Evolutionary conservation across 1,139 yeast genomes (phyloP).

Genomic region (Saccharomycopsis crataegensis): DNA sequence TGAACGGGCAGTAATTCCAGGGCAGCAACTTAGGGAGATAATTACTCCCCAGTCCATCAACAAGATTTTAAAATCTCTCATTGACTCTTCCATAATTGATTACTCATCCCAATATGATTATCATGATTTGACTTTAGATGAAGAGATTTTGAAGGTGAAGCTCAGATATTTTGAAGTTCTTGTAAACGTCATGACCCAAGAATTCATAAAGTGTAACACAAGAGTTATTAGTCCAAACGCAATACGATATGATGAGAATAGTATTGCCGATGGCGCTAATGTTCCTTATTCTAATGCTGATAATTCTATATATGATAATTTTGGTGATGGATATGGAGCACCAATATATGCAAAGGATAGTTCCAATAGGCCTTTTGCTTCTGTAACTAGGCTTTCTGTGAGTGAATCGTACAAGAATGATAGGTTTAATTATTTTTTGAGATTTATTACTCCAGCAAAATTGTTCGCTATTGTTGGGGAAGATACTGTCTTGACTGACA

Average conservation of each 20-base stretch:
- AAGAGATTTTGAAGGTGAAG: neutral
- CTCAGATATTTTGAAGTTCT: conserved; percentile 1
- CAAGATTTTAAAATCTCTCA: too few relatives aligned
- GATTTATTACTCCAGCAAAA: neutral
- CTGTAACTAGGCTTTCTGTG: neutral
- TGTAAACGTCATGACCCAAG: neutral
- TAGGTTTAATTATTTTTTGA: neutral
- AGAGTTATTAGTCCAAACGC: neutral
- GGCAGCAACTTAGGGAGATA: too few relatives aligned
- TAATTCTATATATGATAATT: neutral
- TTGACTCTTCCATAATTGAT: too few relatives aligned
- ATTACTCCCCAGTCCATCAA: too few relatives aligned
- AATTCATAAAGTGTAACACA: conserved; percentile 1
- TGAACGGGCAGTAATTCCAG: too few relatives aligned
- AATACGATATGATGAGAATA: too few relatives aligned
- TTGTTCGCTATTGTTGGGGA: neutral
- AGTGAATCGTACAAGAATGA: neutral
- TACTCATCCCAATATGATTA: too few relatives aligned
- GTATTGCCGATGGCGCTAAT: too few relatives aligned
- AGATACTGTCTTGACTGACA: neutral
- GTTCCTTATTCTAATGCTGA: neutral
- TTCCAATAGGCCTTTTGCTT: too few relatives aligned
- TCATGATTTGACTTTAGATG: too few relatives aligned
- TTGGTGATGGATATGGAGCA: too few relatives aligned
- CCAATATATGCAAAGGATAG: too few relatives aligned